Evolutionary conservation across 2,329 filamentous ascomycete species (phyloP).

Genomic region (Monilinia laxa): DNA sequence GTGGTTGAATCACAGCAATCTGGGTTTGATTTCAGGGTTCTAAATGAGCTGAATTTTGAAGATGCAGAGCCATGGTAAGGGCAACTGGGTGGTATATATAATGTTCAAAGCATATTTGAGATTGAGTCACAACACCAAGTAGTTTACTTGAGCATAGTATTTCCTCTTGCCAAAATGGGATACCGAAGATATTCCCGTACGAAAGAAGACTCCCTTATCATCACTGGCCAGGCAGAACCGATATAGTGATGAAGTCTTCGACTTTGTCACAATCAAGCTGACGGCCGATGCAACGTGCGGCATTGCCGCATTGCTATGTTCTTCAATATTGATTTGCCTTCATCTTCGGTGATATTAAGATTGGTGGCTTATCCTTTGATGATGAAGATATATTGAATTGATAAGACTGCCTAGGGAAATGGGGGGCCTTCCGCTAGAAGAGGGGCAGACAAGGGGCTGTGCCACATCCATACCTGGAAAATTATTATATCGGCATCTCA

Average conservation of each 20-base stretch:
- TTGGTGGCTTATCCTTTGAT: too few species aligned
- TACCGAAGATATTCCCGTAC: not conserved
- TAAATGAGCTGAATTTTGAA: too few species aligned
- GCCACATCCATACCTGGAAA: too few species aligned
- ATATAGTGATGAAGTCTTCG: not conserved
- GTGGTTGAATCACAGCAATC: not conserved
- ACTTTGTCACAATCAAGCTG: not conserved
- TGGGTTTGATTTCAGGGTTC: not conserved
- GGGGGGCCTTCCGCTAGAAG: not conserved
- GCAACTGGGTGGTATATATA: too few species aligned
- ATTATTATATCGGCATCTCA: too few species aligned
- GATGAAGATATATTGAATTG: too few species aligned
- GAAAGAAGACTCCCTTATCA: not conserved
- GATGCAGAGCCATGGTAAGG: too few species aligned
- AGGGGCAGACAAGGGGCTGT: not conserved
- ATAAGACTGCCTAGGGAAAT: not conserved
- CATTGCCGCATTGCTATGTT: not conserved
- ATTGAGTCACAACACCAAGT: too few species aligned
- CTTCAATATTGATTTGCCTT: not conserved
- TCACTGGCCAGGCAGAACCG: constrained; percentile 3
- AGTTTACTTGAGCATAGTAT: not conserved
- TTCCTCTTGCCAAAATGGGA: not conserved
- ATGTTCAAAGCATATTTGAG: too few species aligned
- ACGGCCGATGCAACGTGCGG: not conserved
- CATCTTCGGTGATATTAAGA: too few species aligned